Percentiles rank a stretch among this genome's conserved stretches.
These are phyloP conservation scores for Basidiobolus meristosporus DNA, from an alignment of 371 early-diverging fungal species.

Conservation along the genomic window DNA sequence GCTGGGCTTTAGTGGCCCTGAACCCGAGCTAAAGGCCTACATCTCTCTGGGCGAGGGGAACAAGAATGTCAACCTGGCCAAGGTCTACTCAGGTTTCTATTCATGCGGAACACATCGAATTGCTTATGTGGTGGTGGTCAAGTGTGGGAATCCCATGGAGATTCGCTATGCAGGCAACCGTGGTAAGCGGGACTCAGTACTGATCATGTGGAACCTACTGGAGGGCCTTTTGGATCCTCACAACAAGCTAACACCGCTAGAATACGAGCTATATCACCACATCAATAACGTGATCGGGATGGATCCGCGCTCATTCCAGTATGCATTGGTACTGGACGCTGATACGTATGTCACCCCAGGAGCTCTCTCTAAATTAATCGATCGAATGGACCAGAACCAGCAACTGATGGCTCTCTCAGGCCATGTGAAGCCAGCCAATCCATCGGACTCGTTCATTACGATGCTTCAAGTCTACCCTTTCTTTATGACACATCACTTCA, in stretches of 20 bases:
- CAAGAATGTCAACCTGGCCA: conserved; percentile 86
- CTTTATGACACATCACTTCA: conserved; percentile 95
- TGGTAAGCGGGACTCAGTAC: conserved; percentile 98
- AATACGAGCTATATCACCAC: conserved; percentile 83
- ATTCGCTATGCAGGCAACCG: conserved; percentile 82
- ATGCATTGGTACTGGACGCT: conserved; percentile 87
- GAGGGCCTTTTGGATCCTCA: conserved; percentile 82
- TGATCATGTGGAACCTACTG: conserved; percentile 95
- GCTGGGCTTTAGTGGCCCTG: conserved; percentile 70
- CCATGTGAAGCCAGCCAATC: conserved; percentile 79
- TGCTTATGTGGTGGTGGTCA: conserved; percentile 86
- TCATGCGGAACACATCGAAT: conserved; percentile 69
- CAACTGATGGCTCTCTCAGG: conserved; percentile 86
- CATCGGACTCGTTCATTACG: conserved; percentile 78
- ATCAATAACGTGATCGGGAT: conserved; percentile 85
- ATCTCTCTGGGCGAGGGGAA: conserved; percentile 77
- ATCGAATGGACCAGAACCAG: conserved; percentile 72
- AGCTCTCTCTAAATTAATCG: conserved; percentile 70
- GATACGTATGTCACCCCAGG: conserved; percentile 80
- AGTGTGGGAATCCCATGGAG: conserved; percentile 69
- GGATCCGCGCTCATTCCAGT: conserved; percentile 76
- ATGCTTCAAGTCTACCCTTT: conserved; percentile 98
- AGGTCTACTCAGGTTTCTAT: conserved; percentile 94
- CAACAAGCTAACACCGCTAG: conserved; percentile 74
- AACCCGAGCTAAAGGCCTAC: conserved; percentile 82